Evolutionary conservation across 2,329 filamentous ascomycete species (phyloP).

Genomic region (Cladosporium austrohemisphaericum): DNA sequence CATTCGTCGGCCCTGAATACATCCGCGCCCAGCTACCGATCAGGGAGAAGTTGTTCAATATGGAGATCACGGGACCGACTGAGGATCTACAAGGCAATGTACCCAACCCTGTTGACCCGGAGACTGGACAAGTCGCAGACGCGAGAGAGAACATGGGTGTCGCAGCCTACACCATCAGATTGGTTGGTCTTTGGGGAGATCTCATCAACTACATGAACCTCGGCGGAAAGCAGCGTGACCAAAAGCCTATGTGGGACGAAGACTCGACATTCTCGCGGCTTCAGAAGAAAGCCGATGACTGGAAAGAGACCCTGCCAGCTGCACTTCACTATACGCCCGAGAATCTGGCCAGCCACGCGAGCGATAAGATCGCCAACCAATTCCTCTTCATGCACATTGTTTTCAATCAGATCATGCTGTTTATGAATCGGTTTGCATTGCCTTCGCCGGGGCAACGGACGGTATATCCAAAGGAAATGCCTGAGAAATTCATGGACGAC

Average conservation of each 20-base stretch:
- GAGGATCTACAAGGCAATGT: constrained; percentile 74
- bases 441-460: constrained; percentile 61
- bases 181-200: constrained; percentile 83
- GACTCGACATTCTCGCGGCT: constrained; percentile 73
- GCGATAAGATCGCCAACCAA: constrained; percentile 81
- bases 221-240: constrained; percentile 76
- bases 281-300: constrained; percentile 65
- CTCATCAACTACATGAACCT: constrained; percentile 88
- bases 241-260: constrained; percentile 73
- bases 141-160: constrained; percentile 87
- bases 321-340: constrained; percentile 71
- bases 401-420: constrained; percentile 83
- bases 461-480: constrained; percentile 59
- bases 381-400: constrained; percentile 90
- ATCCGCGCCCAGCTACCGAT: constrained; percentile 87
- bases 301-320: constrained; percentile 66
- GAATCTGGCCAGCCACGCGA: constrained; percentile 79
- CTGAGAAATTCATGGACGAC: constrained; percentile 72
- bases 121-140: constrained; percentile 62
- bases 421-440: constrained; percentile 83
- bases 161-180: constrained; percentile 80
- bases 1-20: constrained; percentile 85
- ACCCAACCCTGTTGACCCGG: constrained; percentile 58
- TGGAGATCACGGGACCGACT: constrained; percentile 85
- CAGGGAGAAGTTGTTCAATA: constrained; percentile 82